phyloP scores from a whole-genome alignment of 208 protist genomes.

The Plasmodiophora brassicae region DNA sequence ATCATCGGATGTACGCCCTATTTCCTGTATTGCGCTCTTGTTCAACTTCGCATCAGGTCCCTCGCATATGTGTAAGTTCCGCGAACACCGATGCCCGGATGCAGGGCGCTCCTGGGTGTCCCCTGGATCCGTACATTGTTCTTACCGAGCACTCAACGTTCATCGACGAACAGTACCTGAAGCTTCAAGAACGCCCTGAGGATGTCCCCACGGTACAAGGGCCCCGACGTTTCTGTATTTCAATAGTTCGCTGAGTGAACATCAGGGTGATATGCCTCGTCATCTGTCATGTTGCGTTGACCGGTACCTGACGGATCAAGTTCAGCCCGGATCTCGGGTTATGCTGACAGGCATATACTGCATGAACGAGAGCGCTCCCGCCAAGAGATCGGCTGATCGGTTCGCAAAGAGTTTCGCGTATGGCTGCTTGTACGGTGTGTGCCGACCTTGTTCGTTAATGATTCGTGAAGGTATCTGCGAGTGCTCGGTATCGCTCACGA shows the following conservation, averaged over 20 bases:
- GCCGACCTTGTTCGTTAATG: too few species aligned
- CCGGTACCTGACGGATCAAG: slow-evolving; percentile 25
- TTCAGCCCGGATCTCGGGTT: slow-evolving; percentile 20
- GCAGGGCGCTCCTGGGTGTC: slow-evolving; percentile 38
- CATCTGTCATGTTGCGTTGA: slow-evolving; percentile 25
- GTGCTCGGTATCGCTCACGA: slow-evolving; percentile 15
- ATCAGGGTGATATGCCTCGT: background rate
- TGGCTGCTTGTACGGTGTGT: too few species aligned
- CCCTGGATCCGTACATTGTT: slow-evolving; percentile 55
- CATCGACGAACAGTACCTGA: slow-evolving; percentile 49
- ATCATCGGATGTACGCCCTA: background rate
- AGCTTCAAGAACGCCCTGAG: slow-evolving; percentile 58
- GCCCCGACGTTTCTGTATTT: slow-evolving; percentile 35
- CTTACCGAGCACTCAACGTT: slow-evolving; percentile 49
- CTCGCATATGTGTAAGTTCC: background rate
- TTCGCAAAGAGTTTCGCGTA: too few species aligned
- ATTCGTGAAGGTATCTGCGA: background rate
- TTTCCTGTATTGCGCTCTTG: background rate
- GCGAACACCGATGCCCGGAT: background rate
- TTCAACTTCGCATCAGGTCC: background rate
- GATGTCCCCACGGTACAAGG: slow-evolving; percentile 57
- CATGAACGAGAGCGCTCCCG: slow-evolving; percentile 14
- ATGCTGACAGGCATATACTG: slow-evolving; percentile 33
- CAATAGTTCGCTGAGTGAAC: background rate
- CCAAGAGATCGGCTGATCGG: background rate